Base-by-base conservation (phyloP, 345 rosid species). In the Moringa oleifera region DNA sequence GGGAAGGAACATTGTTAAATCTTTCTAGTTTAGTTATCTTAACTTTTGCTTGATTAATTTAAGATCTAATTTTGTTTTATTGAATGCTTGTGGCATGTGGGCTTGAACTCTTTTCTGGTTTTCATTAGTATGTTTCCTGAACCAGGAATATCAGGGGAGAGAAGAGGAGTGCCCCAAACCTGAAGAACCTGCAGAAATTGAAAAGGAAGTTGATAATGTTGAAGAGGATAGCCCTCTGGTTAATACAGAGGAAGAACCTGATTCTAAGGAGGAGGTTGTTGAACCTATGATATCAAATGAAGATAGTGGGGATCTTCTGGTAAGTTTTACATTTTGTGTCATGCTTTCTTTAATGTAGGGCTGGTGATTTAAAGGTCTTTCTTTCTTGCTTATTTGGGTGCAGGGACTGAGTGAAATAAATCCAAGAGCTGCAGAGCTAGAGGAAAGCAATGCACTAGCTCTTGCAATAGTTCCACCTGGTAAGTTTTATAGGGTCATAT, bases 391-490 rank as follows among this genome's bases (percentile, higher is more conserved):
- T 37, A 25, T 25, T 64, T 36, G 64, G 28, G 51, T 60, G 20
- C 23, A 94, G 99, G 96, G 95, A 63, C 65, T 91, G 59, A 74
- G 64, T 55, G 99, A 95, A 79, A 51, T 87, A 52, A 83, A 95
- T 67, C 86, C 95, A 37, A 76, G 71, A 68, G 90, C 91, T 51
- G 68, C 82, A 53, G 91, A 89, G 66, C 75, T 95, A 22, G 96
- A 88, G 73, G 84, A 87, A 74, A 81, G 58, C 59, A 95, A 95
- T 41, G 99, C 99, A 22, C 65, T 89, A 28, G 95, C 99, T 64
- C 96, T 95, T 51, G 99, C 97, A 18, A 95, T 95, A 61, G 59
- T 85, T 69, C 87, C 84, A 58, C 76, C 80, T 37, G 89, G 99
- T 87, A 80, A 22, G 75, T 57, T 46, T 59, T 63, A 4, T 12